Percentiles rank a stretch among this genome's conserved stretches.
These are phyloP conservation scores for Penicillium antarcticum DNA, from an alignment of 495 filamentous ascomycete genomes.

Conservation along the genomic window DNA sequence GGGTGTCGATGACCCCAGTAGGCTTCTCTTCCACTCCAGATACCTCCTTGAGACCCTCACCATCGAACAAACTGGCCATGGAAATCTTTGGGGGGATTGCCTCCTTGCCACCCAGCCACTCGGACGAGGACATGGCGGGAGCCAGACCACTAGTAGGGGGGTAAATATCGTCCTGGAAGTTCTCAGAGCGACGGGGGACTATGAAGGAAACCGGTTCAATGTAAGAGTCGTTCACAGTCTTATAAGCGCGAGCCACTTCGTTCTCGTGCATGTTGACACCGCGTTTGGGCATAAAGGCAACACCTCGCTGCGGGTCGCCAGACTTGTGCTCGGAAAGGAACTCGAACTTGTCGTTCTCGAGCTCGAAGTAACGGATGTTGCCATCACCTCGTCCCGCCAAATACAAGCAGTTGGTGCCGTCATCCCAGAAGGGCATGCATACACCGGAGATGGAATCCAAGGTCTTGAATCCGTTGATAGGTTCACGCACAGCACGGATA, in stretches of 20 bases:
- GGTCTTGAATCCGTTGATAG: slow-evolving; percentile 81
- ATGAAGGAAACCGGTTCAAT: slow-evolving; percentile 98
- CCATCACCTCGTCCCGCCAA: slow-evolving; percentile 96
- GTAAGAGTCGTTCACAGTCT: slow-evolving; percentile 90
- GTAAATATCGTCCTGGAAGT: slow-evolving; percentile 96
- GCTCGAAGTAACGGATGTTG: slow-evolving; percentile 98
- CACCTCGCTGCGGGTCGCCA: slow-evolving; percentile 84
- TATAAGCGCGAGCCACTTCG: slow-evolving; percentile 92
- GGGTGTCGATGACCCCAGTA: slow-evolving; percentile 34
- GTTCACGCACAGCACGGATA: slow-evolving; percentile 71
- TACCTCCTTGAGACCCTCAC: slow-evolving; percentile 70
- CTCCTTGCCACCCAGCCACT: slow-evolving; percentile 85
- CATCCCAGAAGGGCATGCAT: slow-evolving; percentile 99
- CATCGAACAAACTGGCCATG: slow-evolving; percentile 87
- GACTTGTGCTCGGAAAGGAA: slow-evolving; percentile 96
- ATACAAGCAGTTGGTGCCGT: slow-evolving; percentile 88
- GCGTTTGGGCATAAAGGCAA: slow-evolving; percentile 93
- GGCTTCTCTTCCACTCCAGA: slow-evolving; percentile 65
- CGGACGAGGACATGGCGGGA: slow-evolving; percentile 71
- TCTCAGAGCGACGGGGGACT: slow-evolving; percentile 90
- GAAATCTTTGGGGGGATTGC: slow-evolving; percentile 86
- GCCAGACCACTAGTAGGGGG: slow-evolving; percentile 75
- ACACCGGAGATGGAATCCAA: slow-evolving; percentile 95
- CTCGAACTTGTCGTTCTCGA: slow-evolving; percentile 96
- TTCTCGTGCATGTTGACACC: slow-evolving; percentile 96